phyloP scores from a whole-genome alignment of 306 rosid species.

The Vigna nakashimae region DNA sequence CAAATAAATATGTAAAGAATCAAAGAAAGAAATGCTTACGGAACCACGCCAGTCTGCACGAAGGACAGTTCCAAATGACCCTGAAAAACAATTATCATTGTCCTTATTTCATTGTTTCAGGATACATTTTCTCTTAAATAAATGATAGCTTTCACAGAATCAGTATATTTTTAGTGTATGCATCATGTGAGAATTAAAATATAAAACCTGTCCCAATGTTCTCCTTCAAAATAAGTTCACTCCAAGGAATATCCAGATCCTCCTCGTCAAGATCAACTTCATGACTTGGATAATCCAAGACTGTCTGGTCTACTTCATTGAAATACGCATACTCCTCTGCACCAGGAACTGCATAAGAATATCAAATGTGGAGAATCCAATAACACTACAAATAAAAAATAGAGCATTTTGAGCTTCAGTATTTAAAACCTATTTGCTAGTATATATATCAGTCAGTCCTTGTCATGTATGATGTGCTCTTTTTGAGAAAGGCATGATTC shows the following conservation, averaged over 20 bases:
- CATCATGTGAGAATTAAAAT: conserved; percentile 28
- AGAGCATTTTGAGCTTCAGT: conserved; percentile 34
- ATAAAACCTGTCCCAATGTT: conserved; percentile 85
- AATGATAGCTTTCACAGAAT: conserved; percentile 27
- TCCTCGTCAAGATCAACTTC: conserved; percentile 61
- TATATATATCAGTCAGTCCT: background rate
- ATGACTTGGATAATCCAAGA: conserved; percentile 48
- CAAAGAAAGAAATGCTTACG: conserved; percentile 60
- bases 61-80: conserved; percentile 93
- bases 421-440: conserved; percentile 5
- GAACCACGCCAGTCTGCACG: conserved; percentile 97
- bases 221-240: conserved; percentile 76
- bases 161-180: conserved; percentile 6
- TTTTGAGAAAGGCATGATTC: conserved; percentile 30
- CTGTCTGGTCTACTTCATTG: conserved; percentile 49
- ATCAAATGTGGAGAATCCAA: conserved; percentile 27
- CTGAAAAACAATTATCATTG: conserved; percentile 62
- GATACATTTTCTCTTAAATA: conserved; percentile 19
- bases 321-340: conserved; percentile 38
- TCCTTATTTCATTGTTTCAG: conserved; percentile 31
- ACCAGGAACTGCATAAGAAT: conserved; percentile 43
- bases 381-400: conserved; percentile 37
- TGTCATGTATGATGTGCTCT: conserved; percentile 23
- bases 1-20: conserved; percentile 16
- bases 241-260: conserved; percentile 82